Evolutionary conservation across 371 early-diverging fungal genomes (phyloP).

Genomic region (Rhizopus arrhizus): DNA sequence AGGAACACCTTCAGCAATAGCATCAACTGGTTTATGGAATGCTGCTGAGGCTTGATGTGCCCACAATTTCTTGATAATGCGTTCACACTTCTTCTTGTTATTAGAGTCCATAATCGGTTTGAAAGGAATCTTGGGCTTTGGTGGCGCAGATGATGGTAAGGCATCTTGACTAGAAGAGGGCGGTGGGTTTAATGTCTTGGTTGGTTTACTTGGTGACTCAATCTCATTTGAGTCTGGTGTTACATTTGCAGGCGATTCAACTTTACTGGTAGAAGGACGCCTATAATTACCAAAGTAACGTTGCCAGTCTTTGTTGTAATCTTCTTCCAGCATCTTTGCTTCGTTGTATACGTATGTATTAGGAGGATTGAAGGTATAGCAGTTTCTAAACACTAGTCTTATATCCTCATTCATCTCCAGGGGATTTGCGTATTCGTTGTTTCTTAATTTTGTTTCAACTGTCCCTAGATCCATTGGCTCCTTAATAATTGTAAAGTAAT

Average conservation of each 20-base stretch:
- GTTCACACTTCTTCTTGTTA: constrained; percentile 41
- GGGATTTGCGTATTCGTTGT: constrained; percentile 42
- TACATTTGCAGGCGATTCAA: constrained; percentile 3
- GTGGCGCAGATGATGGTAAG: not conserved
- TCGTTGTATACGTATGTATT: constrained; percentile 76
- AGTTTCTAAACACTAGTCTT: constrained; percentile 56
- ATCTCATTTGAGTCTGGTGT: not conserved
- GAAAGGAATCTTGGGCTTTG: constrained; percentile 18
- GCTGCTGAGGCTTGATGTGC: constrained; percentile 39
- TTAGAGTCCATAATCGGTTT: constrained; percentile 38
- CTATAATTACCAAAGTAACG: constrained; percentile 41
- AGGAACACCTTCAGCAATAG: constrained; percentile 79
- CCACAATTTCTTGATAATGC: constrained; percentile 42
- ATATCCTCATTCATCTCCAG: constrained; percentile 54
- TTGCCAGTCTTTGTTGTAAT: constrained; percentile 61
- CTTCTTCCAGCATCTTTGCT: constrained; percentile 58
- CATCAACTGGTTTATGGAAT: constrained; percentile 78
- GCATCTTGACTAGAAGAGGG: constrained; percentile 1
- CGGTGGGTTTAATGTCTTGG: constrained; percentile 14
- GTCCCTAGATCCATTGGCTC: constrained; percentile 97
- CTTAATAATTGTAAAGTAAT: constrained; percentile 85
- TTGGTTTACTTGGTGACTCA: not conserved
- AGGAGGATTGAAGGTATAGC: constrained; percentile 74
- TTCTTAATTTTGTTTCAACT: constrained; percentile 71
- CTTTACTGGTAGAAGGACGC: constrained; percentile 16